Evolutionary conservation across 768 basidiomycete species (phyloP).

Genomic region (Flagelloscypha sp.): DNA sequence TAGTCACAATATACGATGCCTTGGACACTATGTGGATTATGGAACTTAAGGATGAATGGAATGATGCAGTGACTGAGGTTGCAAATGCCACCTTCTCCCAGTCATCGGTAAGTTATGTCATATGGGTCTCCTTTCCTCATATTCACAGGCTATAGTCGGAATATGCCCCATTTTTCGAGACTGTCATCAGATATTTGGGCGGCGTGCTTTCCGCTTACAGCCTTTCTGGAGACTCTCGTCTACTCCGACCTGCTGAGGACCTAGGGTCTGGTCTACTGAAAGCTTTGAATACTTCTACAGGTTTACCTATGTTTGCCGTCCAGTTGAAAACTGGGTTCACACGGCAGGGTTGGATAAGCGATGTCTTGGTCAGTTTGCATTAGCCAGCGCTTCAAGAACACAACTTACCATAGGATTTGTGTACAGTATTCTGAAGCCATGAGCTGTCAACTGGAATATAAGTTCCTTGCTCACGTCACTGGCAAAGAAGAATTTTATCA

Average conservation of each 20-base stretch:
- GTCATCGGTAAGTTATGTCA: slow-evolving; percentile 19
- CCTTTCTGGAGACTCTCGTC: slow-evolving; percentile 52
- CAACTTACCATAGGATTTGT: too few species aligned
- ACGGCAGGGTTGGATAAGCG: slow-evolving; percentile 26
- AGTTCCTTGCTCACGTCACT: slow-evolving; percentile 63
- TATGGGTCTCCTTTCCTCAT: neutral
- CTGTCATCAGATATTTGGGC: slow-evolving; percentile 70
- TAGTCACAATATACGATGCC: slow-evolving; percentile 68
- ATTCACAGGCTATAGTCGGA: slow-evolving; percentile 13
- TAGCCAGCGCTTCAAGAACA: too few species aligned
- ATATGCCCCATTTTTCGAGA: slow-evolving; percentile 59
- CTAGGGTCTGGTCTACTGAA: slow-evolving; percentile 56
- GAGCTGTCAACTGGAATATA: slow-evolving; percentile 67
- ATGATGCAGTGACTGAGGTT: slow-evolving; percentile 43
- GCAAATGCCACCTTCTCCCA: slow-evolving; percentile 34
- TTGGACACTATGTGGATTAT: slow-evolving; percentile 79
- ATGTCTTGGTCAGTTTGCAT: too few species aligned
- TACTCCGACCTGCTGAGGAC: slow-evolving; percentile 58
- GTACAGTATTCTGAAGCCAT: slow-evolving; percentile 31
- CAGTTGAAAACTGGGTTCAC: slow-evolving; percentile 37
- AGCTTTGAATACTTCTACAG: slow-evolving; percentile 53
- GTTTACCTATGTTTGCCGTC: slow-evolving; percentile 56
- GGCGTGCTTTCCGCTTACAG: slow-evolving; percentile 72
- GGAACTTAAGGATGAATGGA: slow-evolving; percentile 64
- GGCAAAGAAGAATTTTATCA: slow-evolving; percentile 47